These are phyloP conservation scores for Blastobotrys peoriensis DNA, from an alignment of 805 yeast genomes.

Conservation along the genomic window DNA sequence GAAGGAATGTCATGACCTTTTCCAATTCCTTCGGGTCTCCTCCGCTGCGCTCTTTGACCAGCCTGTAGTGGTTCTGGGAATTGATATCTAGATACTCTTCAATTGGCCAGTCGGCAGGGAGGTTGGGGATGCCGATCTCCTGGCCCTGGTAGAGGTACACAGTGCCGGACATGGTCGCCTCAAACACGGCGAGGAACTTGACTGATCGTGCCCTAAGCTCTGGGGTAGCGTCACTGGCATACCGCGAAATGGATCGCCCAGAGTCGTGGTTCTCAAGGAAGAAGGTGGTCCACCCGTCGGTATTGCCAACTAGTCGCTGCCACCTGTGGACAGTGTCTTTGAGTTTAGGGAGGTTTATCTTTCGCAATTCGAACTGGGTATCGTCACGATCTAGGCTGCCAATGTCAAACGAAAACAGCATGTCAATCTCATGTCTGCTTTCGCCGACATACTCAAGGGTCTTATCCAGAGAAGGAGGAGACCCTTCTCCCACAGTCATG, in stretches of 20 bases:
- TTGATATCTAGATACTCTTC: conserved; percentile 47
- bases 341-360: not conserved
- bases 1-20: conserved; percentile 14
- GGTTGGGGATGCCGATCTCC: conserved; percentile 51
- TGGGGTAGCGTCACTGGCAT: conserved; percentile 38
- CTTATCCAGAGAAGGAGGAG: conserved; percentile 36
- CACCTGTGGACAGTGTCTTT: not conserved
- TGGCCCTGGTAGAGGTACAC: conserved; percentile 55
- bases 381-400: not conserved
- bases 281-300: conserved; percentile 46
- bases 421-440: conserved; percentile 31
- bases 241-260: conserved; percentile 47
- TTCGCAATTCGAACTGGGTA: not conserved
- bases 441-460: conserved; percentile 21
- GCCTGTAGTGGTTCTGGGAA: conserved; percentile 24
- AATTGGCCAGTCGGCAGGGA: conserved; percentile 37
- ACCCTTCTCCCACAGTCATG: conserved; percentile 56
- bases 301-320: not conserved
- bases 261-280: conserved; percentile 57
- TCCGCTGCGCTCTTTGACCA: conserved; percentile 3
- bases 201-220: conserved; percentile 36
- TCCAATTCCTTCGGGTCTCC: conserved; percentile 5
- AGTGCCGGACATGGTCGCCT: conserved; percentile 46
- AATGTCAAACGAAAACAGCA: conserved; percentile 33
- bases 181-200: conserved; percentile 43